These are phyloP conservation scores for Salvia splendens DNA, from an alignment of 257 asterid species.

Conservation along the genomic window DNA sequence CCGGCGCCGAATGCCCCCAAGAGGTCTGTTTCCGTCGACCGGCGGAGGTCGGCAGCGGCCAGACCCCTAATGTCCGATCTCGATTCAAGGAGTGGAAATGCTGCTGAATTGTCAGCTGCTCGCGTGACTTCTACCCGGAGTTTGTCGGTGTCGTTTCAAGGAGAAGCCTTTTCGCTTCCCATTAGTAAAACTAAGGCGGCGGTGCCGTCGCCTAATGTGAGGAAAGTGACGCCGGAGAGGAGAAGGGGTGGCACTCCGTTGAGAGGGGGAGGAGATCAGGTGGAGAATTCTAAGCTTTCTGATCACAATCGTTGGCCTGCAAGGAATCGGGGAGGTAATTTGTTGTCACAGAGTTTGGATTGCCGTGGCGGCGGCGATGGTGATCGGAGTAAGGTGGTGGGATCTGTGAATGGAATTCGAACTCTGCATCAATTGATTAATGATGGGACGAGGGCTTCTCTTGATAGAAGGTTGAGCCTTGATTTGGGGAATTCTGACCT, in stretches of 20 bases:
- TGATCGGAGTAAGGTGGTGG: conserved; percentile 48
- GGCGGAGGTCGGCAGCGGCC: conserved; percentile 57
- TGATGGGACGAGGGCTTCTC: conserved; percentile 74
- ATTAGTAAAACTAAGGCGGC: conserved; percentile 82
- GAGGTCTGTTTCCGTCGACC: conserved; percentile 84
- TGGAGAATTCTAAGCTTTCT: conserved; percentile 59
- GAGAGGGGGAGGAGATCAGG: conserved; percentile 70
- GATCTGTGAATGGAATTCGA: conserved; percentile 60
- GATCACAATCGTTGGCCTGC: conserved; percentile 97
- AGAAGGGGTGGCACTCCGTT: conserved; percentile 65
- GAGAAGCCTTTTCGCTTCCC: conserved; percentile 84
- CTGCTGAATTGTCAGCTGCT: conserved; percentile 68
- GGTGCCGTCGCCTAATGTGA: conserved; percentile 66
- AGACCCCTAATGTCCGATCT: conserved; percentile 71
- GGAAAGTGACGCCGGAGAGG: conserved; percentile 83
- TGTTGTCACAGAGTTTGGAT: conserved; percentile 66
- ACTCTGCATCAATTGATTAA: conserved; percentile 63
- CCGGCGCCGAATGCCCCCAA: conserved; percentile 49
- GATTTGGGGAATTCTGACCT: conserved; percentile 65
- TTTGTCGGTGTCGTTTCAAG: conserved; percentile 95
- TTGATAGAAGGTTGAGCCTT: conserved; percentile 66
- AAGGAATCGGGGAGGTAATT: conserved; percentile 53
- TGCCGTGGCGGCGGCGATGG: conserved; percentile 48
- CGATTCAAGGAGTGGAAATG: conserved; percentile 50
- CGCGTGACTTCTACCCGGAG: conserved; percentile 83